Conservation (phyloP, 352 stramenopile species). For the Aphanomyces astaci region DNA sequence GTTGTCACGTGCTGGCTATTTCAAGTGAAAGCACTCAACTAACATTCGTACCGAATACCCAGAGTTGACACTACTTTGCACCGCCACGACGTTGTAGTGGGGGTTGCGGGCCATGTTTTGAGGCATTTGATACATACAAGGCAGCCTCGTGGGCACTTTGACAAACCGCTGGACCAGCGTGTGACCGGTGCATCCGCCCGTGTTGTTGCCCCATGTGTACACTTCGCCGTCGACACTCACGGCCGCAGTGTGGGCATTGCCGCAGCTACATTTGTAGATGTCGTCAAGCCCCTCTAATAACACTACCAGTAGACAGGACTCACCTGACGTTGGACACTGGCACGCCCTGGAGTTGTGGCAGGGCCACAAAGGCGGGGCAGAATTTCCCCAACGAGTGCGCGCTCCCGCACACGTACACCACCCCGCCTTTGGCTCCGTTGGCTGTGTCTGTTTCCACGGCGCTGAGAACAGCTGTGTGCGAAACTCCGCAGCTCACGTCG, state of each 20-base stretch:
- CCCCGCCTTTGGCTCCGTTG: conserved; percentile 17
- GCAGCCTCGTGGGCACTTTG: conserved; percentile 37
- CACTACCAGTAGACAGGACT: no score
- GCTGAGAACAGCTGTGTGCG: conserved; percentile 53
- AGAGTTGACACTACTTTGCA: conserved; percentile 63
- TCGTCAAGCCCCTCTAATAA: no score
- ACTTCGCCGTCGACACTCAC: conserved; percentile 57
- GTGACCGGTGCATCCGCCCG: conserved; percentile 55
- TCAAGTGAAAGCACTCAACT: no score
- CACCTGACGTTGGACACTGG: conserved; percentile 31
- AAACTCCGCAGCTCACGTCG: conserved; percentile 57
- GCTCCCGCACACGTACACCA: conserved; percentile 56
- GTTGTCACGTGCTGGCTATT: no score
- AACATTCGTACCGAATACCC: conserved; percentile 30
- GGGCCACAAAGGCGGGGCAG: conserved; percentile 40
- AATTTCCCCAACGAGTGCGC: conserved; percentile 57
- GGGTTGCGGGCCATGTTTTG: conserved; percentile 40
- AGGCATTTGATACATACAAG: conserved; percentile 52
- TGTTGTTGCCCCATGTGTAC: conserved; percentile 70
- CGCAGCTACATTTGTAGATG: conserved; percentile 33
- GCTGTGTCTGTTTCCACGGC: conserved; percentile 16
- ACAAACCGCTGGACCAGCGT: conserved; percentile 32
- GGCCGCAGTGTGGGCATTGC: conserved; percentile 53
- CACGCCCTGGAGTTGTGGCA: conserved; percentile 26
- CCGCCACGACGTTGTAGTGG: conserved; percentile 24